Base-by-base conservation (phyloP, 2,329 filamentous ascomycete species). In the Byssoonygena ceratinophila region DNA sequence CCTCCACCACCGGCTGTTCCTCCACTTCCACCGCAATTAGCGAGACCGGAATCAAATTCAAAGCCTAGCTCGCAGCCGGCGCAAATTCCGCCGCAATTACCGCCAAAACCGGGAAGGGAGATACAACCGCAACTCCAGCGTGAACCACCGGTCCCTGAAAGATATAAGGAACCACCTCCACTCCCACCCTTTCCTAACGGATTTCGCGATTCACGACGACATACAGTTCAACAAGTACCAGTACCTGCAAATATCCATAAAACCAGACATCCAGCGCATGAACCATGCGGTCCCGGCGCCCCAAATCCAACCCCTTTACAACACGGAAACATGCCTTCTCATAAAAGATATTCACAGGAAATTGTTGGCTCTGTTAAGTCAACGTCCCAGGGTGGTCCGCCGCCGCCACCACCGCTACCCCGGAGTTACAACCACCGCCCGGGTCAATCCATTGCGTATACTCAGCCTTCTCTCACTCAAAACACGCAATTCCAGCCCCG, bases 1-100 rank as follows among this genome's bases (percentile, higher is more conserved):
- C 32, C 59, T 56, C 71, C 74, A 53, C 81, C 82, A 46, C 84
- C 85, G 29, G 82, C 83, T 11, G 68, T 85, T n/a, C 85, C 85
- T 54, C 85, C 85, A 51, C 73, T 85, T 16, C 86, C 85, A 7
- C 80, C 81, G 23, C 82, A 84, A 60, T 71, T 84, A 54, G 70
- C 74, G 43, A 66, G 66, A 59, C 53, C 64, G 55, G 52, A 63
- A 58, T 46, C 61, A 58, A 34, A 67, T 64, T 44, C 62, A 55
- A 31, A 71, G 63, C 14, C 59, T 25, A 52, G 54, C 51, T 53
- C 66, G n/a, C 29, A 39, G 79, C 82, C 60, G 68, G 8, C 29
- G 20, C 80, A 55, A 66, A 53, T 52, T 46, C 52, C 57, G 12
- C 68, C 68, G 11, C 64, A 63, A 20, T 61, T 68, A 11, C 69